Evolutionary conservation across 2,329 filamentous ascomycete species (phyloP), one percentile per base, ranked within the genome.

Genomic region (Verticillium zaregamsianum): DNA sequence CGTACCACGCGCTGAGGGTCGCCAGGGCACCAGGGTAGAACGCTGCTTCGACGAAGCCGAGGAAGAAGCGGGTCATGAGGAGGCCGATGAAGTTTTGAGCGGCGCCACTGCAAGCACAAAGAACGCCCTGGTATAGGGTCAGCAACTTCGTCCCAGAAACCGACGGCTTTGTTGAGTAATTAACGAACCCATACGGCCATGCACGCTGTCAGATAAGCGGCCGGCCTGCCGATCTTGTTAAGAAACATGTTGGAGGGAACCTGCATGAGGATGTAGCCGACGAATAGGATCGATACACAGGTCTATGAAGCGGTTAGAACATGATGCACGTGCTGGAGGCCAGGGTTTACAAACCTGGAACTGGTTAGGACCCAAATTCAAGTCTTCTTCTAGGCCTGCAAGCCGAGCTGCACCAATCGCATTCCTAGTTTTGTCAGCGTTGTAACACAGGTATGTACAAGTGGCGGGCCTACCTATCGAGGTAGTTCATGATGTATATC

Each of bases 401-500:
- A 87, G 70, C 65, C 80, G 77, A 3, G 82, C 84, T 31, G 77
- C 76, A 3, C 83, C 83, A 61, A 86, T 85, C 61, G 23, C 40
- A 15, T 86, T 86, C 52, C 81, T 77, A 32, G 3, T 14, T 5
- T 8, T 15, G 31, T 58, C 37, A 56, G 57, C 11, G 2, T 49
- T 49, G 17, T n/a, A 49, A 2, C 8, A 9, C 11, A 15, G 17
- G 20, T 9, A 37, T n/a, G n/a, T 58, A 31, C 7, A 3, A 3
- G 12, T 20, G 14, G 62, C 67, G 63, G 31, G 69, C 68, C 68
- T 14, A 72, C 72, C 68, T 68, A 54, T 87, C 85, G 14, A 90
- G 74, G 69, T 89, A 90, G 68, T 90, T 90, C 77, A 90, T 77
- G 66, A 90, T 87, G 5, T 57, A 57, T 80, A 91, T 90, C 57